Conservation (phyloP, 1,139 yeast genomes). For the Blastobotrys elegans region DNA sequence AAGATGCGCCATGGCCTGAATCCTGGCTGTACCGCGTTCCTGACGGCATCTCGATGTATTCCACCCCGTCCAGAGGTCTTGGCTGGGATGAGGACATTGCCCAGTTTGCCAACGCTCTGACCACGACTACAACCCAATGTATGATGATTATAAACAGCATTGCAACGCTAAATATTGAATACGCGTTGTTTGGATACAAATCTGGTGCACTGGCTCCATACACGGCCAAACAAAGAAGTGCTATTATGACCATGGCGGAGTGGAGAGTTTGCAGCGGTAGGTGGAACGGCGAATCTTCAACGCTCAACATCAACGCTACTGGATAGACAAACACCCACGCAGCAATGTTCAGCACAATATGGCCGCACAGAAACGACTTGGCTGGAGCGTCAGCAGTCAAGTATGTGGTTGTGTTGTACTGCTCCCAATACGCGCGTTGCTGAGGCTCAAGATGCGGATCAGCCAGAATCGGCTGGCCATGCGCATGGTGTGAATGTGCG, state of each 20-base stretch:
- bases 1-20: conserved; percentile 24
- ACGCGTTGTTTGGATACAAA: conserved; percentile 74
- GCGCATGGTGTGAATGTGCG: conserved; percentile 35
- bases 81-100: conserved; percentile 28
- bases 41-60: conserved; percentile 22
- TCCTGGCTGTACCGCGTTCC: conserved; percentile 24
- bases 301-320: conserved; percentile 57
- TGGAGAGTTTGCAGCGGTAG: conserved; percentile 54
- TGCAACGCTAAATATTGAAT: conserved; percentile 59
- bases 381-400: conserved; percentile 52
- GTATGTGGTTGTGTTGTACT: conserved; percentile 75
- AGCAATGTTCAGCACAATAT: conserved; percentile 44
- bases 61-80: conserved; percentile 37
- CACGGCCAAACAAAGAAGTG: conserved; percentile 54
- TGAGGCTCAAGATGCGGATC: conserved; percentile 59
- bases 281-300: conserved; percentile 53
- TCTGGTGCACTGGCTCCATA: conserved; percentile 60
- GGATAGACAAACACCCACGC: conserved; percentile 66
- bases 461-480: conserved; percentile 73
- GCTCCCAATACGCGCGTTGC: conserved; percentile 73
- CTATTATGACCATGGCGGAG: conserved; percentile 41
- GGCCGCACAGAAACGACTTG: conserved; percentile 53
- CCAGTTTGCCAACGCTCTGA: conserved; percentile 42
- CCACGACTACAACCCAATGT: conserved; percentile 52
- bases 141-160: conserved; percentile 47